Evolutionary conservation across 352 stramenopile species (phyloP), one percentile per base, ranked within the genome.

Genomic region (Phytophthora pisi): DNA sequence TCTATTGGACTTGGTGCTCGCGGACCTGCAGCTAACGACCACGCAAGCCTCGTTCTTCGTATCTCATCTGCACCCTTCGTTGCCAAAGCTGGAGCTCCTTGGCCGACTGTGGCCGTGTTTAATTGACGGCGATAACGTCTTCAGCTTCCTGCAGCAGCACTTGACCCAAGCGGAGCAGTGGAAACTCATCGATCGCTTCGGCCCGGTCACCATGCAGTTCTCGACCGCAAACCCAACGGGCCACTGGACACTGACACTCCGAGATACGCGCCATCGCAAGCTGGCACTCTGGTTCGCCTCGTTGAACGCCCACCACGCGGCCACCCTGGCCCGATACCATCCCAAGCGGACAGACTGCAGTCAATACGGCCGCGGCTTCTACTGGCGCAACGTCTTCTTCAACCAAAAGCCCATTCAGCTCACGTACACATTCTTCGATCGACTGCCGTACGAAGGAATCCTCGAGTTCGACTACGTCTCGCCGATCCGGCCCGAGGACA

Each of bases 401-500:
- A 91, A 91, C 55, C 75, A 84, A 20, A 79, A 86, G 20, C 43
- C 60, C 0, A 67, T 93, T 23, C 74, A 75, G 7, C 46, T 91
- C 5, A 86, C 62, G 1, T 83, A 89, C 56, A 57, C 71, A 2
- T 92, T 92, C 63, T 92, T 89, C 42, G 73, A 90, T 45, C 53
- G 61, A 1, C 62, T 92, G 13, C 84, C 84, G 47, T 59, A 47
- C 4, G 64, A 76, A 4, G 84, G 84, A 1, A 61, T 90, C n/a
- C 66, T 92, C 0, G 82, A 91, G 55, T 90, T 92, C 57, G 84
- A 92, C 61, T 92, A 82, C 50, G 82, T 88, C 6, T 88, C 80
- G 20, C 84, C 73, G 0, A 16, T 81, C 9, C 78, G 84, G 5
- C 78, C 82, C 23, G 84, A 91, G 66, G 84, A 91, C 50, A 57